Evolutionary conservation across 257 asterid genomes (phyloP).

Genomic region (Solanum etuberosum): DNA sequence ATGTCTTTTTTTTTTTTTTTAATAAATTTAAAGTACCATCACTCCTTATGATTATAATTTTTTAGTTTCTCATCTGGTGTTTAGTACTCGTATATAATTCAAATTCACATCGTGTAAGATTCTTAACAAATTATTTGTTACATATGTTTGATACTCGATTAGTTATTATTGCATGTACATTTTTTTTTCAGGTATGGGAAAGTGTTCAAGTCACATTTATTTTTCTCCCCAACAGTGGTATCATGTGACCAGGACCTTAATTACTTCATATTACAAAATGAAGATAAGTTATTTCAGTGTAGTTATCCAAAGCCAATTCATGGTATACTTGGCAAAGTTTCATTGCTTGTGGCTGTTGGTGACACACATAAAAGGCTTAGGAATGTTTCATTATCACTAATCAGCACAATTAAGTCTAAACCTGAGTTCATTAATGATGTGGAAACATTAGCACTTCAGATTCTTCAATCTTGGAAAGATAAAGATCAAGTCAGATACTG

Average conservation of each 20-base stretch:
- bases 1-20: background rate
- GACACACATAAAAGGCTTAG: constrained; percentile 61
- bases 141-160: too few species aligned
- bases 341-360: constrained; percentile 58
- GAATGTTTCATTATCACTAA: constrained; percentile 58
- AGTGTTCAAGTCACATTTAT: constrained; percentile 67
- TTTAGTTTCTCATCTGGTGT: background rate
- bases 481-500: constrained; percentile 42
- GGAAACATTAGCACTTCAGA: constrained; percentile 29
- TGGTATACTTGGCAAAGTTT: constrained; percentile 53
- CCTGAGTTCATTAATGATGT: constrained; percentile 49
- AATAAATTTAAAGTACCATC: background rate
- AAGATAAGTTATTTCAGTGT: constrained; percentile 52
- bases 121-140: too few species aligned
- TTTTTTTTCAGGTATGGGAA: constrained; percentile 43
- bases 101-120: background rate
- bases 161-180: background rate
- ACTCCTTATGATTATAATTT: background rate
- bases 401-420: constrained; percentile 45
- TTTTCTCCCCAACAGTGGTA: constrained; percentile 61
- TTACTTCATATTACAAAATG: constrained; percentile 59
- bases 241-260: constrained; percentile 73
- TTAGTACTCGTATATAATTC: background rate
- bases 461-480: constrained; percentile 51
- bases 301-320: constrained; percentile 72